A percentile compares a stretch with the other conserved stretches of the same genome.
phyloP scores from a whole-genome alignment of 306 rosid genomes.

The Arachis hypogaea region DNA sequence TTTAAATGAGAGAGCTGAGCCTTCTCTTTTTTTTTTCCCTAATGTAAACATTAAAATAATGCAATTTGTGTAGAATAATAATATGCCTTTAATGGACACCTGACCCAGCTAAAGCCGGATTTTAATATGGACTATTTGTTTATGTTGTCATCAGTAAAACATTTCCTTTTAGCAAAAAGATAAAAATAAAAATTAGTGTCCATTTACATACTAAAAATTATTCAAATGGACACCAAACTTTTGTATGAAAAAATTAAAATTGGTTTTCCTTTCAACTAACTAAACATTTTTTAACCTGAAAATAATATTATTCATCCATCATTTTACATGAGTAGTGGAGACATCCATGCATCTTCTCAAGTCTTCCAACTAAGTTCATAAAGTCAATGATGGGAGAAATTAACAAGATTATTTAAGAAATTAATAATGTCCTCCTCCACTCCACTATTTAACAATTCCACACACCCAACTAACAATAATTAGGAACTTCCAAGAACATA shows the following conservation, averaged over 20 bases:
- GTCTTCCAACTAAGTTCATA: neutral
- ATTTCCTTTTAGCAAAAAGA: neutral
- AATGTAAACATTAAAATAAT: neutral
- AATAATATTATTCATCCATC: neutral
- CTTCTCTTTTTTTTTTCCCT: neutral
- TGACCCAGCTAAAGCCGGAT: conserved; percentile 11
- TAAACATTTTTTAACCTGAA: neutral
- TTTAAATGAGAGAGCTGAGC: neutral
- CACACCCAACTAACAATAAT: neutral
- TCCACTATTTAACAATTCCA: neutral
- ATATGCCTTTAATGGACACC: conserved; percentile 15
- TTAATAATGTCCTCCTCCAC: no score
- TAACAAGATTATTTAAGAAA: neutral
- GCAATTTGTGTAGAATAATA: conserved; percentile 31
- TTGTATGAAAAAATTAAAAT: no score
- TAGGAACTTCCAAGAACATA: conserved; percentile 6
- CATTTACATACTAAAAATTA: no score
- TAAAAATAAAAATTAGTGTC: no score
- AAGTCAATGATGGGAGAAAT: conserved; percentile 22
- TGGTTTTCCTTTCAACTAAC: neutral
- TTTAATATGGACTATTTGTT: conserved; percentile 13
- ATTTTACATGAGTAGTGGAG: neutral
- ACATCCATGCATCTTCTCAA: neutral
- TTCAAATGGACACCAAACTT: no score
- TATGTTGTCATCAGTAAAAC: neutral